A percentile compares a stretch with the other conserved stretches of the same genome.
Conservation (phyloP, 306 rosid genomes). For the Oemleria cerasiformis region DNA sequence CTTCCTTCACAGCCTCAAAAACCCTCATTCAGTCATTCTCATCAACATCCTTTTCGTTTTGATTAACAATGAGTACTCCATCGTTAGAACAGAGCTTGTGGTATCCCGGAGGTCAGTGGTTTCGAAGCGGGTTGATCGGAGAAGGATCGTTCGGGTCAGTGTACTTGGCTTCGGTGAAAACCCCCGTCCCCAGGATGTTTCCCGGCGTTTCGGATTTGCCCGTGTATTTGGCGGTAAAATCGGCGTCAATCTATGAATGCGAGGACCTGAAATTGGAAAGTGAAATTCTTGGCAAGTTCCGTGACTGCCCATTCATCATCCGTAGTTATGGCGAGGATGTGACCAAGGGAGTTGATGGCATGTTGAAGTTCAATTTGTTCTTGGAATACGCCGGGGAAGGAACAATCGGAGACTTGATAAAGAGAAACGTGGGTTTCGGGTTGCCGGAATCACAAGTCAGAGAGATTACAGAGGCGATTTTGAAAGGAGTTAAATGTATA, state of each 20-base stretch:
- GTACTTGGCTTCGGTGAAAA: too few species aligned
- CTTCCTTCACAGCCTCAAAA: too few species aligned
- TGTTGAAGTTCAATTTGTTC: neutral
- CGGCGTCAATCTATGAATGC: neutral
- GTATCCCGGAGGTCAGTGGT: too few species aligned
- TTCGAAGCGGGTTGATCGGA: too few species aligned
- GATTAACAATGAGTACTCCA: too few species aligned
- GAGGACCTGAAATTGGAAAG: conserved; percentile 3
- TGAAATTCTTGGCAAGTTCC: neutral
- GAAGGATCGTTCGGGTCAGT: too few species aligned
- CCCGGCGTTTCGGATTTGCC: too few species aligned
- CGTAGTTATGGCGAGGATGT: conserved; percentile 3
- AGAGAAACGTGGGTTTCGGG: neutral
- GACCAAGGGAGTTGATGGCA: neutral
- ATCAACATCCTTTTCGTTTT: too few species aligned
- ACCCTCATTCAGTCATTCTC: too few species aligned
- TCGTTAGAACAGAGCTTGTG: too few species aligned
- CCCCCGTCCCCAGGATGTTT: too few species aligned
- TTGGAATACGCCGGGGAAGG: conserved; percentile 21
- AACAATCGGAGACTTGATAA: neutral
- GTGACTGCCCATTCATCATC: neutral
- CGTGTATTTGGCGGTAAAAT: too few species aligned
- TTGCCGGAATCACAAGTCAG: conserved; percentile 5
- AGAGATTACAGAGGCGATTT: neutral
- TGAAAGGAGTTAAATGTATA: conserved; percentile 1